Base-by-base conservation (phyloP, 495 filamentous ascomycete species). In the Aspergillus affinis region DNA sequence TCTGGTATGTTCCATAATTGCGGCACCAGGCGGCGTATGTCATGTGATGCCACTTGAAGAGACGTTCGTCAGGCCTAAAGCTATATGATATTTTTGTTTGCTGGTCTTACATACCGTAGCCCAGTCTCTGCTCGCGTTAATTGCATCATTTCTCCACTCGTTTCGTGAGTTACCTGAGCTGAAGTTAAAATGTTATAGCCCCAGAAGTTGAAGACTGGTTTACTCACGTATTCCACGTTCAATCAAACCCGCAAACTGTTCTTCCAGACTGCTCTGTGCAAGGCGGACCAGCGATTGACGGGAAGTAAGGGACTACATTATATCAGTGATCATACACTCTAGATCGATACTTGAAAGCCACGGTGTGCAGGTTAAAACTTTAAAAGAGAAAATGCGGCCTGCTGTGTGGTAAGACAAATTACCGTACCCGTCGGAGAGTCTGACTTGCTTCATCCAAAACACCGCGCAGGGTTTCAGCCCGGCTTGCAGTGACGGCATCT, bases 1-100 rank as follows among this genome's bases (percentile, higher is more conserved):
- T 61, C 9, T 26, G 8, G 46, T 72, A 60, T 2, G 56, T 60
- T 6, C 69, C 67, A 29, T 72, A 58, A 4, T 72, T 66, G 18
- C 65, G 65, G 47, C 69, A 71, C 13, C 61, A 70, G 13, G 70
- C 70, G 4, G 64, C 53, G 50, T 73, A 73, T 8, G 67, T 64
- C n/a, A 9, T 0, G 20, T 55, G 55, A 23, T 60, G 47, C 65
- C 64, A 72, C 72, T 75, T 26, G 19, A 64, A 58, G 29, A 30
- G 29, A 53, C 52, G 4, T 53, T 30, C n/a, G 26, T 41, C 23
- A 58, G 23, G 6, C 21, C 7, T 1, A 9, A 15, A 47, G 12
- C 7, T n/a, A 32, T 29, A 48, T 13, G 4, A 23, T 36, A 46
- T 36, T 19, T 36, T 26, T 3, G 19, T 47, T 36, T 44, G 26